These are phyloP conservation scores for Agarophyton chilense DNA, from an alignment of 23 red algal species.

Conservation along the genomic window DNA sequence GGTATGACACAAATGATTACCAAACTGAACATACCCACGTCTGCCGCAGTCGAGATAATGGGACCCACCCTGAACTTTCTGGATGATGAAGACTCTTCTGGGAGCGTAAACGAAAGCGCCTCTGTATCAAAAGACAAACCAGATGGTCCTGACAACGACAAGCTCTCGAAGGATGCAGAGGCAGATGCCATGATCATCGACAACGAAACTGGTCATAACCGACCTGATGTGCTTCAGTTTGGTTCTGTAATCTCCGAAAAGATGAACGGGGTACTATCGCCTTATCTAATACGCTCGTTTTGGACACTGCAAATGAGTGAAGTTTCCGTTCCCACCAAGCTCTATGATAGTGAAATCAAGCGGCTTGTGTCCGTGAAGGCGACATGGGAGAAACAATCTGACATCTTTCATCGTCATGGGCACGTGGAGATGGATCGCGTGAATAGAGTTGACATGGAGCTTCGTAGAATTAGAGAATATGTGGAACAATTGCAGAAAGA, in stretches of 20 bases:
- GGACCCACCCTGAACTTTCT: conserved; percentile 29
- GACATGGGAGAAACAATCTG: conserved; percentile 52
- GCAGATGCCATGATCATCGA: neutral
- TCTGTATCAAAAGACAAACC: neutral
- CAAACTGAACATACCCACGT: conserved; percentile 38
- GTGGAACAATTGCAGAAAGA: conserved; percentile 23
- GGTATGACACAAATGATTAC: conserved; percentile 45
- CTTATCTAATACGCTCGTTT: conserved; percentile 34
- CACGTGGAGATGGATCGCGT: conserved; percentile 24
- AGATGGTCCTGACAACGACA: neutral
- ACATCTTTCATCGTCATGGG: conserved; percentile 19
- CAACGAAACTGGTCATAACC: neutral
- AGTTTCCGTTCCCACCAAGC: conserved; percentile 7
- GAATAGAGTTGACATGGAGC: conserved; percentile 22
- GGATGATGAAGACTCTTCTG: neutral
- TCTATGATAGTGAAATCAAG: conserved; percentile 41
- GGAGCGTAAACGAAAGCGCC: neutral
- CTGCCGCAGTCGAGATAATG: conserved; percentile 32
- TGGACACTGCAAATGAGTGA: conserved; percentile 65
- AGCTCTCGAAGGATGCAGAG: neutral
- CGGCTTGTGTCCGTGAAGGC: conserved; percentile 10
- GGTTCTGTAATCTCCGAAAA: conserved; percentile 12
- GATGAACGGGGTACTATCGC: conserved; percentile 5
- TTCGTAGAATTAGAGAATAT: conserved; percentile 38
- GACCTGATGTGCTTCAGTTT: conserved; percentile 14